Evolutionary conservation across 176 grass and related monocot genomes (phyloP).

Genomic region (Ensete glaucum): DNA sequence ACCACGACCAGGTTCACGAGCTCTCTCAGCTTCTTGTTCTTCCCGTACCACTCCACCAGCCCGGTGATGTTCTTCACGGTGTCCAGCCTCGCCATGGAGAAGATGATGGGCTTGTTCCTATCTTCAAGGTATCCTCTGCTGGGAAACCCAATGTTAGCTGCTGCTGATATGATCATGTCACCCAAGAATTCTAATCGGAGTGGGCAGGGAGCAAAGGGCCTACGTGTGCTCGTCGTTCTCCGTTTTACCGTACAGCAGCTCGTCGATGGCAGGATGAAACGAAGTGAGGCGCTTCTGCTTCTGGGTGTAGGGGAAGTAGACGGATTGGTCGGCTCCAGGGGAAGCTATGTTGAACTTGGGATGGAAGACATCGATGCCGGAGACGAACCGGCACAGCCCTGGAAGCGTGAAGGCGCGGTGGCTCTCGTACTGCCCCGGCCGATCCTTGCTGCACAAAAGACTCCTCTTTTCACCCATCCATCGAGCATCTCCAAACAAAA

Average conservation of each 20-base stretch:
- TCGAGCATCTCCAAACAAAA: slow-evolving; percentile 2
- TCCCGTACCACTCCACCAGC: slow-evolving; percentile 85
- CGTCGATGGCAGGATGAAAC: slow-evolving; percentile 71
- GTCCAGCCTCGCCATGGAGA: slow-evolving; percentile 95
- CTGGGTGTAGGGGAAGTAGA: slow-evolving; percentile 92
- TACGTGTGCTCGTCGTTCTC: slow-evolving; percentile 77
- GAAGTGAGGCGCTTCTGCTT: slow-evolving; percentile 67
- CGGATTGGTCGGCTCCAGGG: slow-evolving; percentile 78
- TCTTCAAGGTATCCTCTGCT: slow-evolving; percentile 68
- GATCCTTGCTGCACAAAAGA: slow-evolving; percentile 66
- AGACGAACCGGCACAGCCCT: slow-evolving; percentile 64
- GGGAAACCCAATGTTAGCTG: background rate
- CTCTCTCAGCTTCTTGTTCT: slow-evolving; percentile 74
- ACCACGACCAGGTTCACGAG: slow-evolving; percentile 77
- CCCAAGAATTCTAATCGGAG: too few relatives aligned
- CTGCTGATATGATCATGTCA: too few relatives aligned
- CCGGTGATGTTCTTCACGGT: slow-evolving; percentile 92
- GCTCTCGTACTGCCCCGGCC: slow-evolving; percentile 74
- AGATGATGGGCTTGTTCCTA: slow-evolving; percentile 74
- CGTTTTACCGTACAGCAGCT: slow-evolving; percentile 68
- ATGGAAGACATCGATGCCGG: slow-evolving; percentile 85
- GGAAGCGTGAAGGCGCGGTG: slow-evolving; percentile 90
- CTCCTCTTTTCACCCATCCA: too few relatives aligned
- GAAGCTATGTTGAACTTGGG: slow-evolving; percentile 97
- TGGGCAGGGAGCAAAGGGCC: slow-evolving; percentile 3